Evolutionary conservation across 768 basidiomycete genomes (phyloP).

Genomic region (Tylopilus plumbeoviolaceoides): DNA sequence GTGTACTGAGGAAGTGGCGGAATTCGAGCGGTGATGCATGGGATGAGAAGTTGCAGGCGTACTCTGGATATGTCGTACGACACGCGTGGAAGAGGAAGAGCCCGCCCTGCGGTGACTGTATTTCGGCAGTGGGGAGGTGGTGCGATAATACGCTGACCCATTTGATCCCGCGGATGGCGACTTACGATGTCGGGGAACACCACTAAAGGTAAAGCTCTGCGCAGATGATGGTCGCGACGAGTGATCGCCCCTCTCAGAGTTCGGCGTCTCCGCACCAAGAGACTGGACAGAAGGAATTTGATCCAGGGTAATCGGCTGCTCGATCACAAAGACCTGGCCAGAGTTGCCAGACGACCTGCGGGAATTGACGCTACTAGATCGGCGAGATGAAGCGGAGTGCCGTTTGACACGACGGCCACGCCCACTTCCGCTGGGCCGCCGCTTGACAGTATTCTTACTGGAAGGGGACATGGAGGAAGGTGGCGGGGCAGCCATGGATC

Average conservation of each 20-base stretch:
- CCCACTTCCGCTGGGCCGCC: constrained; percentile 44
- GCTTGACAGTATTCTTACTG: constrained; percentile 41
- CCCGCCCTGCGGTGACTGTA: constrained; percentile 76
- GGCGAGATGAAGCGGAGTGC: constrained; percentile 72
- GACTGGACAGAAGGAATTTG: constrained; percentile 64
- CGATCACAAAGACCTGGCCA: constrained; percentile 44
- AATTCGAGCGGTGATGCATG: constrained; percentile 68
- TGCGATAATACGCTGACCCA: constrained; percentile 58
- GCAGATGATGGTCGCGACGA: constrained; percentile 81
- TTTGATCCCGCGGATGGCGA: constrained; percentile 76
- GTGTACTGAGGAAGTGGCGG: constrained; percentile 71
- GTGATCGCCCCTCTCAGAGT: constrained; percentile 76
- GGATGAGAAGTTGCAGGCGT: constrained; percentile 35
- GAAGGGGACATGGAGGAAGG: constrained; percentile 28
- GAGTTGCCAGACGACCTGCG: constrained; percentile 61
- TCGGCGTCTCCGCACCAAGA: constrained; percentile 79
- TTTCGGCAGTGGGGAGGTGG: constrained; percentile 71
- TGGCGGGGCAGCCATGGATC: constrained; percentile 23
- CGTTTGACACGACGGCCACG: constrained; percentile 58
- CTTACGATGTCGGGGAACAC: constrained; percentile 55
- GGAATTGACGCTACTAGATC: constrained; percentile 91
- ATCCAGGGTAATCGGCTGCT: constrained; percentile 46
- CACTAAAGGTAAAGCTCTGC: constrained; percentile 66
- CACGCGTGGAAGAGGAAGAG: constrained; percentile 79
- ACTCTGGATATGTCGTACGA: constrained; percentile 61